Base-by-base conservation (phyloP, 2,329 filamentous ascomycete species). In the Cadophora sp. region DNA sequence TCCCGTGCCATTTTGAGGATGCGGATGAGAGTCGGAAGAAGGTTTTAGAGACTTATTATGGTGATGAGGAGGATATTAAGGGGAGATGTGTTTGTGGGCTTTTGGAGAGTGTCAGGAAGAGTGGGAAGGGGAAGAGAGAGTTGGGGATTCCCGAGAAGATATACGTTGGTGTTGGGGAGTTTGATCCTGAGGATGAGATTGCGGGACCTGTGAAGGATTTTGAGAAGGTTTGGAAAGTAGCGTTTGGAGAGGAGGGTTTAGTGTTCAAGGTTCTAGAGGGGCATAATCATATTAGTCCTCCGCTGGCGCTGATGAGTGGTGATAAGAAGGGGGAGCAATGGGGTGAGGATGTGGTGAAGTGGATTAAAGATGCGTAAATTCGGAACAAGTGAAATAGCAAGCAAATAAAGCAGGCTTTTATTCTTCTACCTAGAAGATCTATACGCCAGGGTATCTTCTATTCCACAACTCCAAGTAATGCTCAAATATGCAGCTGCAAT, bases 261-360 rank as follows among this genome's bases (percentile, higher is more conserved):
- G 65, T 71, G 55, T 60, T 69, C 39, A 33, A 66, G 51, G 59
- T 61, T 20, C 64, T 76, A 16, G 24, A 66, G 39, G 74, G 75
- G 0, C 75, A 77, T 67, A 77, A 77, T 66, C 76, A 77, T 71
- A 74, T 76, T 24, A 73, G 70, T 66, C 74, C 75, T 8, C 64
- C 73, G 16, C 27, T 71, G 53, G 68, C 68, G 14, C 48, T 77
- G 59, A 68, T 71, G 64, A 73, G 68, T 62, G 75, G 74, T 6
- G 72, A 75, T 55, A 51, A 61, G 48, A 70, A 70, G 30, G 76
- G 68, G 1, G 76, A 77, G 68, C 58, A 69, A 58, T 77, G 75
- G 76, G 75, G 70, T 1, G 69, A 73, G 55, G 70, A 73, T 66
- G 55, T 74, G 7, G 69, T 68, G 20, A 64, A 68, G 47, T 77